Conservation (phyloP, 805 yeast species). For the Yarrowia deformans region DNA sequence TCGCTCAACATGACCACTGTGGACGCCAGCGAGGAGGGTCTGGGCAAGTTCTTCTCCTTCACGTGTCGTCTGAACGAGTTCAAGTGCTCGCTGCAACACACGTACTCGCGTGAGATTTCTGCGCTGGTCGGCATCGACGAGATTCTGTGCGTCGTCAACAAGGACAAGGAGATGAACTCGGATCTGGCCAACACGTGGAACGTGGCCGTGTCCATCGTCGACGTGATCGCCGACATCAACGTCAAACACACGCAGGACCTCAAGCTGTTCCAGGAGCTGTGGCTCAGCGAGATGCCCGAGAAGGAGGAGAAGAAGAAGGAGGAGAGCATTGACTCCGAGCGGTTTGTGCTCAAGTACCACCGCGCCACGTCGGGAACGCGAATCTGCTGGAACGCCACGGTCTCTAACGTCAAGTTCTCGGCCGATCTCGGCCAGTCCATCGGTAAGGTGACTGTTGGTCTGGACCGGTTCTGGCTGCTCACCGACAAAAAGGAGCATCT, state of each 20-base stretch:
- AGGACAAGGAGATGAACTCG: constrained; percentile 5
- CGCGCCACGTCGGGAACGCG: constrained; percentile 69
- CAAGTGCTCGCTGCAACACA: constrained; percentile 81
- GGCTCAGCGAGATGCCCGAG: constrained; percentile 60
- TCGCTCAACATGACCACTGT: constrained; percentile 63
- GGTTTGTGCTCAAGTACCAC: constrained; percentile 54
- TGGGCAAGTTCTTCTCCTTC: constrained; percentile 53
- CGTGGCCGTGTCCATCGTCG: constrained; percentile 59
- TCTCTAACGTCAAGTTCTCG: constrained; percentile 60
- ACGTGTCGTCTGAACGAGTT: constrained; percentile 62
- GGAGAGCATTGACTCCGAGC: constrained; percentile 41
- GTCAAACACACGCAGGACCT: constrained; percentile 88
- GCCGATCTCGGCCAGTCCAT: constrained; percentile 86
- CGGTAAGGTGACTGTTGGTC: constrained; percentile 64
- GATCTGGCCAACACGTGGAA: constrained; percentile 45
- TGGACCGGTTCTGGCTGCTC: constrained; percentile 72
- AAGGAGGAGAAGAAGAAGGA: constrained; percentile 19
- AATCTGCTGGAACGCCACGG: constrained; percentile 74
- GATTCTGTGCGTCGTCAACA: constrained; percentile 32
- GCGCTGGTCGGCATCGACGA: constrained; percentile 59
- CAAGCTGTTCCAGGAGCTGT: constrained; percentile 79
- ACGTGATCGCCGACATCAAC: constrained; percentile 69
- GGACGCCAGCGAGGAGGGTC: constrained; percentile 47
- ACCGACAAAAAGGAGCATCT: constrained; percentile 70
- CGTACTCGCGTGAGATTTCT: constrained; percentile 79